These are phyloP conservation scores for Stagonosporopsis tanaceti DNA, from an alignment of 2,329 filamentous ascomycete species.

Conservation along the genomic window DNA sequence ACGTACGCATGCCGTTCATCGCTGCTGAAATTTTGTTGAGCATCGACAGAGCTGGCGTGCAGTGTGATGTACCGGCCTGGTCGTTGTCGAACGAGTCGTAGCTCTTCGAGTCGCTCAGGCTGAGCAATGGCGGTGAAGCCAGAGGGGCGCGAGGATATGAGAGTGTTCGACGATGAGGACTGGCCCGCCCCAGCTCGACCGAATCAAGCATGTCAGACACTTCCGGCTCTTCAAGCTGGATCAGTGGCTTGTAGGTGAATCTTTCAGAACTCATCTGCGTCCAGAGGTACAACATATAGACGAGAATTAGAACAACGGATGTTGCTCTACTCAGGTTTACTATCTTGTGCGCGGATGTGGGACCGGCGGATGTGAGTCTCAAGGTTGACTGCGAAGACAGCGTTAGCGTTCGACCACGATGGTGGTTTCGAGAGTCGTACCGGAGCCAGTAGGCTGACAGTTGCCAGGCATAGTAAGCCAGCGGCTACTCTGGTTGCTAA, in stretches of 20 bases:
- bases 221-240: conserved; percentile 21
- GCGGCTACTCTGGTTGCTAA: conserved; percentile 86
- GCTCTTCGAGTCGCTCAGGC: conserved; percentile 7
- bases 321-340: conserved; percentile 21
- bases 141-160: conserved; percentile 11
- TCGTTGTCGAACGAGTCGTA: conserved; percentile 3
- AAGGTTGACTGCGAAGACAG: conserved; percentile 16
- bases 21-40: not conserved
- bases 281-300: conserved; percentile 26
- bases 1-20: not conserved
- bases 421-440: conserved; percentile 53
- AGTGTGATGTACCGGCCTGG: not conserved
- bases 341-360: conserved; percentile 8
- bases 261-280: conserved; percentile 24
- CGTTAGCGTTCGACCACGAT: not conserved
- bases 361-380: not conserved
- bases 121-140: conserved; percentile 3
- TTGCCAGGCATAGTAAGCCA: conserved; percentile 75
- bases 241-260: conserved; percentile 25
- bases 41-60: not conserved
- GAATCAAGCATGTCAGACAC: conserved; percentile 15
- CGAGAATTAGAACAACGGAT: conserved; percentile 22
- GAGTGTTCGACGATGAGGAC: conserved; percentile 1
- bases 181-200: conserved; percentile 11
- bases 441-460: conserved; percentile 81